Conservation (phyloP, 2,329 filamentous ascomycete genomes). For the Zasmidium angulare region DNA sequence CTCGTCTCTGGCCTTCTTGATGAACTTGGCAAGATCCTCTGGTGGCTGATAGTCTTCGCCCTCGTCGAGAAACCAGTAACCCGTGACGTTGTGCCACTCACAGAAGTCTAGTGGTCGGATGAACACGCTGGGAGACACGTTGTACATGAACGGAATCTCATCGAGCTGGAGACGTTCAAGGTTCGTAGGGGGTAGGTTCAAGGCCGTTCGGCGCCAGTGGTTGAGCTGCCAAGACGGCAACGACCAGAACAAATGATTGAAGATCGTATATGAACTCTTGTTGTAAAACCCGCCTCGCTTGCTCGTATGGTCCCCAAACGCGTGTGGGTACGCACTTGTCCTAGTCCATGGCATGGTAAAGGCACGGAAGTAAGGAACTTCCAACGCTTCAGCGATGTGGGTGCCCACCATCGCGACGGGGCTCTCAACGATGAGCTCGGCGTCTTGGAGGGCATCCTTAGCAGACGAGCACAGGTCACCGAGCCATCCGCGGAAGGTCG, state of each 20-base stretch:
- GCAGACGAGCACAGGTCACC: constrained; percentile 81
- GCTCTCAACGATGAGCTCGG: constrained; percentile 89
- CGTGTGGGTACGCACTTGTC: constrained; percentile 92
- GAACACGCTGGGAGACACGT: constrained; percentile 94
- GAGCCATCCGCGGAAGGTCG: constrained; percentile 91
- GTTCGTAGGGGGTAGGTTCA: constrained; percentile 76
- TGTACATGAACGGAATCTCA: constrained; percentile 97
- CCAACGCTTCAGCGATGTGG: constrained; percentile 90
- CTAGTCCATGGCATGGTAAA: constrained; percentile 99
- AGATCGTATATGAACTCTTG: constrained; percentile 91
- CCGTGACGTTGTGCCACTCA: constrained; percentile 95
- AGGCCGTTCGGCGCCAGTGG: constrained; percentile 78
- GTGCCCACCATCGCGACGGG: constrained; percentile 97
- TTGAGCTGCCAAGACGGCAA: constrained; percentile 90
- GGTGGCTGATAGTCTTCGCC: constrained; percentile 69
- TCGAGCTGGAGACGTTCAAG: constrained; percentile 92
- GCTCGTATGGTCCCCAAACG: constrained; percentile 74
- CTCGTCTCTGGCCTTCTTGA: constrained; percentile 75
- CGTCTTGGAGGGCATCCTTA: constrained; percentile 79
- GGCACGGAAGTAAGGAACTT: constrained; percentile 92
- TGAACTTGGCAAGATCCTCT: constrained; percentile 74
- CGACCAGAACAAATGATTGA: constrained; percentile 96
- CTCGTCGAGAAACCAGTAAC: constrained; percentile 97
- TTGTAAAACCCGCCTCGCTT: constrained; percentile 95
- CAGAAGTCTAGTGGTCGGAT: constrained; percentile 90